Conservation (phyloP, 2,329 filamentous ascomycete genomes). For the Aspergillus sp. region DNA sequence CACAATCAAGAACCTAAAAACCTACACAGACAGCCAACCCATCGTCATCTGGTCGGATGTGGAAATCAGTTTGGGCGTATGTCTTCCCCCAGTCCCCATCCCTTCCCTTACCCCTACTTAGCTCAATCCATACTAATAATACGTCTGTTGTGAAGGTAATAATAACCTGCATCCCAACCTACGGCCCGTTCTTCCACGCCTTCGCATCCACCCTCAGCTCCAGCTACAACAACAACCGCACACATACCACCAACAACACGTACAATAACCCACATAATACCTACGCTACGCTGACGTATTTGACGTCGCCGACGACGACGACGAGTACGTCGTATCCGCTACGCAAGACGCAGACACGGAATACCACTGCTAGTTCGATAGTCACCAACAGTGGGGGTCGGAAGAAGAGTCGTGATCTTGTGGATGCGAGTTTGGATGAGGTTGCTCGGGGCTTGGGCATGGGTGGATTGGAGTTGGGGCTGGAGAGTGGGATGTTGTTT, state of each 20-base stretch:
- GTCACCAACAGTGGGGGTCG: not conserved
- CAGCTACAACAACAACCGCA: not conserved
- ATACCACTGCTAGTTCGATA: too few species aligned
- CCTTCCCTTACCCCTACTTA: not conserved
- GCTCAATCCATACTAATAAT: not conserved
- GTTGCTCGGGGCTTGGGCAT: not conserved
- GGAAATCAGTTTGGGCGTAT: slow-evolving; percentile 48
- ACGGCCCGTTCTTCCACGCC: slow-evolving; percentile 43
- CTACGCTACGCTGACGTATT: too few species aligned
- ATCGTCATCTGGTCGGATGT: slow-evolving; percentile 51
- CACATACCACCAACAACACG: not conserved
- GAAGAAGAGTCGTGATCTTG: not conserved
- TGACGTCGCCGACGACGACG: not conserved
- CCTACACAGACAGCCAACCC: slow-evolving; percentile 48
- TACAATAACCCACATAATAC: not conserved
- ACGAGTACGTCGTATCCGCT: not conserved
- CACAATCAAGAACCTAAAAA: slow-evolving; percentile 48
- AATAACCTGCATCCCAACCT: slow-evolving; percentile 47
- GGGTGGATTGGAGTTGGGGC: not conserved
- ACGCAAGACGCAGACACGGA: not conserved
- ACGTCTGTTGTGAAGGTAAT: slow-evolving; percentile 30
- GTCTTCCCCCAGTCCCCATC: too few species aligned
- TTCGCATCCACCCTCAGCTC: slow-evolving; percentile 16
- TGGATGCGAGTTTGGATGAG: not conserved
- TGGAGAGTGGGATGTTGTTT: not conserved